phyloP scores from a whole-genome alignment of 345 rosid genomes.

The Clarkia xantiana region DNA sequence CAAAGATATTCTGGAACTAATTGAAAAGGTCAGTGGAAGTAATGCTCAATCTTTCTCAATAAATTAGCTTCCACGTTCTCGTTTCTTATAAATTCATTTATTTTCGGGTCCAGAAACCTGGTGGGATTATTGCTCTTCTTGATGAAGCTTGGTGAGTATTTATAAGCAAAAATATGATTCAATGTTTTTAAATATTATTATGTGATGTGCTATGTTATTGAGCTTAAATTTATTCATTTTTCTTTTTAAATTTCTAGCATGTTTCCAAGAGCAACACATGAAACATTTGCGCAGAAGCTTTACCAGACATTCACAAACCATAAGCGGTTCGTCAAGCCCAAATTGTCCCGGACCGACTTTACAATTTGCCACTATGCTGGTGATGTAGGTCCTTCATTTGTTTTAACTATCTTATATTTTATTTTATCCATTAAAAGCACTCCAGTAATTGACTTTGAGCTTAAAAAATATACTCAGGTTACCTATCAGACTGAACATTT shows the following conservation, averaged over 20 bases:
- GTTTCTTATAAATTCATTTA: neutral
- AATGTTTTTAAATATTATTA: neutral
- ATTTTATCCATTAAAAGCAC: neutral
- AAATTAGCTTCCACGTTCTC: neutral
- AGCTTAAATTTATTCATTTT: no score
- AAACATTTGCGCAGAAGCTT: conserved; percentile 94
- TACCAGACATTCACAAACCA: conserved; percentile 89
- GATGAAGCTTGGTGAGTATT: conserved; percentile 93
- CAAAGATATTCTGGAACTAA: conserved; percentile 84
- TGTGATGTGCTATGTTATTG: neutral
- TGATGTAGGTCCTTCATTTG: conserved; percentile 43
- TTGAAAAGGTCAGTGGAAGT: conserved; percentile 63
- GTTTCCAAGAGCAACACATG: conserved; percentile 99
- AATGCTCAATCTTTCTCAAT: no score
- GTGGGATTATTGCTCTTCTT: conserved; percentile 93
- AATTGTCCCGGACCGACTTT: conserved; percentile 86
- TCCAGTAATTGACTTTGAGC: neutral
- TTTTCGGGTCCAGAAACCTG: conserved; percentile 62
- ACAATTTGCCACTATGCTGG: conserved; percentile 96
- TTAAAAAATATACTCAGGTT: conserved; percentile 30
- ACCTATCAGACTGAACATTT: conserved; percentile 87
- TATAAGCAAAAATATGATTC: neutral
- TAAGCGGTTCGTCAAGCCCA: conserved; percentile 84
- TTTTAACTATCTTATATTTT: neutral
- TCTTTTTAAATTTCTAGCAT: conserved; percentile 38